Evolutionary conservation across 169 alveolate species (phyloP), one percentile per base, ranked within the genome.

Genomic region (Plasmodium gallinaceum): DNA sequence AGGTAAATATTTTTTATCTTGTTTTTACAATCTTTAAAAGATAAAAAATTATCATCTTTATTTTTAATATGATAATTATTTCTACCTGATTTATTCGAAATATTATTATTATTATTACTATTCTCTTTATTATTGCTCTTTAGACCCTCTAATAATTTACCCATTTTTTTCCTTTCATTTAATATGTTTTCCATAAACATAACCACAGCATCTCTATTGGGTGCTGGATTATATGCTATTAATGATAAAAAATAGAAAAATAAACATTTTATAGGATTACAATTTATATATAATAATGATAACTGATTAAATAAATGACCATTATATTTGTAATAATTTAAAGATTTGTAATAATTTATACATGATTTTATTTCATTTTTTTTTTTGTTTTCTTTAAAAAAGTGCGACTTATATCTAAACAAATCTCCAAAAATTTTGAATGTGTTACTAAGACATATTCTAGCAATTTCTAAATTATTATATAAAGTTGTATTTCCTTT

Each of bases 241-340:
- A 76, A 20, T n/a, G 88, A 76, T 48, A 76, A 68, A 54, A 76
- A 76, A 66, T 76, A 62, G 18, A 76, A 76, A 51, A 62, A 76
- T 20, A 76, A 39, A 66, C 76, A 45, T 39, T 61, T 46, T 18
- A 76, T 76, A 18, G 88, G 88, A 66, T 76, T 76, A 32, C 58
- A 51, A 39, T 51, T 32, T 20, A 42, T 65, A 14, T 62, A 76
- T 68, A 76, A 66, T 51, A 76, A 39, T 16, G 70, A 18, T 37
- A 76, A 37, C 68, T 76, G 88, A 65, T 62, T 76, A 52, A 76
- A 76, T 66, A 76, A 66, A 68, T 76, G 65, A 6, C 88, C 88
- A 48, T 42, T 64, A 66, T 43, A 76, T 18, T 42, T 65, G 54
- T 62, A 76, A 64, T 76, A 76, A 24, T 66, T 45, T 57, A 76